These are phyloP conservation scores for Podila epigama DNA, from an alignment of 192 early-diverging fungal genomes.

Conservation along the genomic window DNA sequence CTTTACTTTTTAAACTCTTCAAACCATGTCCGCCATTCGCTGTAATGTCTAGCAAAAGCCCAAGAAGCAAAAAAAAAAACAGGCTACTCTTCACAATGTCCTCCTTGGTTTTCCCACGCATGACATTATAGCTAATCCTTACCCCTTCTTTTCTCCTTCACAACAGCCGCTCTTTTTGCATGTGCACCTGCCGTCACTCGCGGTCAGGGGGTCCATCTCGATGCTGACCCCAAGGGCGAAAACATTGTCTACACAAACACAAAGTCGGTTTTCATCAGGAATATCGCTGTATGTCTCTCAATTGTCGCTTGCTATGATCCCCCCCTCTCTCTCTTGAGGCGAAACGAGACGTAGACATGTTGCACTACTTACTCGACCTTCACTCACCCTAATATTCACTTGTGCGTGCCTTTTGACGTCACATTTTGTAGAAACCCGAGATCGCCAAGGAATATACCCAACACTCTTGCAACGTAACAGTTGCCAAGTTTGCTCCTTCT, in stretches of 20 bases:
- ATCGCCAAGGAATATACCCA: constrained; percentile 85
- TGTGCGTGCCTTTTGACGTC: too few relatives aligned
- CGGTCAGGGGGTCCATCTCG: constrained; percentile 82
- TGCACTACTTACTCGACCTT: too few relatives aligned
- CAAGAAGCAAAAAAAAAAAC: too few relatives aligned
- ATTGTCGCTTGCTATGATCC: too few relatives aligned
- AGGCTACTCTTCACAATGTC: too few relatives aligned
- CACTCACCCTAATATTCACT: too few relatives aligned
- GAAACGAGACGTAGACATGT: too few relatives aligned
- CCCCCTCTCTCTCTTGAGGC: too few relatives aligned
- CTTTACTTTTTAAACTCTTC: not conserved
- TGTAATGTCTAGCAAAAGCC: too few relatives aligned
- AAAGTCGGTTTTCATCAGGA: constrained; percentile 84
- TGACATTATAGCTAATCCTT: not conserved
- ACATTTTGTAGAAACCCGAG: constrained; percentile 84
- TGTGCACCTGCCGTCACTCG: constrained; percentile 80
- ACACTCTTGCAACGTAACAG: constrained; percentile 79
- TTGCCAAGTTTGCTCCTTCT: constrained; percentile 89
- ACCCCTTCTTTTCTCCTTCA: not conserved
- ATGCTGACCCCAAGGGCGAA: constrained; percentile 83
- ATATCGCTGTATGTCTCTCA: constrained; percentile 66
- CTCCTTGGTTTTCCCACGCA: too few relatives aligned
- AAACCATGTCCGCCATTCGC: too few relatives aligned
- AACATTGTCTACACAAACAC: constrained; percentile 92
- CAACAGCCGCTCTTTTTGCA: constrained; percentile 70